Percentiles rank a stretch among this genome's conserved stretches.
Evolutionary conservation across 305 asterid species (phyloP).

Genomic region (Fraxinus nigra): DNA sequence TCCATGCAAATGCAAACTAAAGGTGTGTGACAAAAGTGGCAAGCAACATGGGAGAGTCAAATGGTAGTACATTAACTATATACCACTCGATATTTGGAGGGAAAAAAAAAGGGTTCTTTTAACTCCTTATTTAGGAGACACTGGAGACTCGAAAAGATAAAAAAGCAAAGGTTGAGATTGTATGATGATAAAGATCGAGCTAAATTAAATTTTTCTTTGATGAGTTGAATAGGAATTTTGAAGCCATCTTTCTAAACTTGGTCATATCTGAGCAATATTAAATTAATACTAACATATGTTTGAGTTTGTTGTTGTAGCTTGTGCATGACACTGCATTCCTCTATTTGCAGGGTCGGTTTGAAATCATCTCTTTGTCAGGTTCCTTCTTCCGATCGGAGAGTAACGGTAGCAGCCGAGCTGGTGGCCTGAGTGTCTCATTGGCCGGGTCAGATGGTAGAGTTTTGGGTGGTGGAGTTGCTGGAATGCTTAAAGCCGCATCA

Average conservation of each 20-base stretch:
- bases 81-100: neutral
- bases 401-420: conserved; percentile 43
- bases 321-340: conserved; percentile 7
- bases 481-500: conserved; percentile 78
- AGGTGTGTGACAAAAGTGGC: neutral
- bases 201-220: neutral
- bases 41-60: neutral
- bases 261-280: neutral
- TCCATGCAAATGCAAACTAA: neutral
- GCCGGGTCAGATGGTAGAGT: conserved; percentile 84
- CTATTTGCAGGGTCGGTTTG: conserved; percentile 72
- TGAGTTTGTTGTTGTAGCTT: neutral
- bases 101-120: neutral
- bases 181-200: neutral
- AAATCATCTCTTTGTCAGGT: conserved; percentile 81
- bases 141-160: neutral
- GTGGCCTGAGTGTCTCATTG: conserved; percentile 65
- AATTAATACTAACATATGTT: neutral
- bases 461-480: conserved; percentile 88
- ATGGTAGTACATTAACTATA: neutral
- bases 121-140: neutral
- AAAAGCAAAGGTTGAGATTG: neutral
- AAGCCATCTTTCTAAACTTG: neutral
- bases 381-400: conserved; percentile 62
- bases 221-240: neutral